These are phyloP conservation scores for Schizosaccharomyces osmophilus DNA, from an alignment of 805 yeast genomes.

Conservation along the genomic window DNA sequence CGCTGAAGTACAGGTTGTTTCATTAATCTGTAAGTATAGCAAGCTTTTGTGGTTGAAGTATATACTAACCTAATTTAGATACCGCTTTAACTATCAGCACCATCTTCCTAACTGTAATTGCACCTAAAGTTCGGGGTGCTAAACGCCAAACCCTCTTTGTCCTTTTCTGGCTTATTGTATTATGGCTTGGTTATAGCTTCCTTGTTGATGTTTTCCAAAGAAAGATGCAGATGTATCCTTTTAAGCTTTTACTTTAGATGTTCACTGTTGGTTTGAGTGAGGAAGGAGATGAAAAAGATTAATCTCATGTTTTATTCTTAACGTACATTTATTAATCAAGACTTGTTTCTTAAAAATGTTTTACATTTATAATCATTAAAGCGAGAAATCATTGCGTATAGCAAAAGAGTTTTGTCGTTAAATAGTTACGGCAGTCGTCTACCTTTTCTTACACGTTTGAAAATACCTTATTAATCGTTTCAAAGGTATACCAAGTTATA, in stretches of 20 bases:
- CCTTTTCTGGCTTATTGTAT: conserved; percentile 18
- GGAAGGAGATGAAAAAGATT: too few relatives aligned
- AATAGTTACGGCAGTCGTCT: too few relatives aligned
- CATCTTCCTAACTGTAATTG: conserved; percentile 32
- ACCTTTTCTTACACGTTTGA: not conserved
- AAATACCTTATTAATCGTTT: conserved; percentile 12
- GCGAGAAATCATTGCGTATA: too few relatives aligned
- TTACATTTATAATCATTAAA: too few relatives aligned
- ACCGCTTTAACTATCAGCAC: conserved; percentile 39
- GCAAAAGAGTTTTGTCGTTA: too few relatives aligned
- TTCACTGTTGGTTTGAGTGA: too few relatives aligned
- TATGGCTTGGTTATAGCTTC: conserved; percentile 37
- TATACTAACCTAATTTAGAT: conserved; percentile 21
- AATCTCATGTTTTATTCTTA: too few relatives aligned
- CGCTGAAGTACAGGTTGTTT: conserved; percentile 65
- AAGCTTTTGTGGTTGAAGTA: conserved; percentile 14
- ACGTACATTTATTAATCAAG: too few relatives aligned
- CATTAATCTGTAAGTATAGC: not conserved
- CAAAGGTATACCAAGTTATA: conserved; percentile 79
- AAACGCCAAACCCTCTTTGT: conserved; percentile 28
- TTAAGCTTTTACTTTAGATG: conserved; percentile 8
- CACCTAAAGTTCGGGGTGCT: conserved; percentile 24
- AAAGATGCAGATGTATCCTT: conserved; percentile 63
- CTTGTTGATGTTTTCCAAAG: conserved; percentile 39
- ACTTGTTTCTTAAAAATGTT: too few relatives aligned